A percentile compares a stretch with the other conserved stretches of the same genome.
Conservation (phyloP, 192 early-diverging fungal genomes). For the Podila clonocystis region DNA sequence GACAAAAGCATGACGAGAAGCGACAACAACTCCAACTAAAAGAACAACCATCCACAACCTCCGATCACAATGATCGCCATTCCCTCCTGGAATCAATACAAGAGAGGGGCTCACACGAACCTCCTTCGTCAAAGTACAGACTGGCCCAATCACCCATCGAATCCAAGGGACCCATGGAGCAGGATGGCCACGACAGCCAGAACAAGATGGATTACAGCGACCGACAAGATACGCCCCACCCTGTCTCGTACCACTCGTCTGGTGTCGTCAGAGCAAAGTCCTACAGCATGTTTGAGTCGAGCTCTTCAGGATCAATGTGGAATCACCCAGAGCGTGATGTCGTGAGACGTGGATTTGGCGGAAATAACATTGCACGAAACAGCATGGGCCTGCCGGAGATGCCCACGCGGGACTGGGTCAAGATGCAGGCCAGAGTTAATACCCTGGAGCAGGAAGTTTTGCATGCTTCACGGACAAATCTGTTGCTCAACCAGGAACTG, state of each 20-base stretch:
- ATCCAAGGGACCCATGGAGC: not conserved
- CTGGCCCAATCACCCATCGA: no score
- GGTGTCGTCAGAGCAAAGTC: conserved; percentile 22
- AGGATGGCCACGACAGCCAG: not conserved
- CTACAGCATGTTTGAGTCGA: conserved; percentile 22
- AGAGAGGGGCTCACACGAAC: no score
- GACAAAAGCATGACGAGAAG: not conserved
- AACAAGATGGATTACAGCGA: conserved; percentile 1
- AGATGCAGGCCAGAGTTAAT: conserved; percentile 39
- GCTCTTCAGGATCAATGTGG: not conserved
- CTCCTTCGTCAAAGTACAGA: no score
- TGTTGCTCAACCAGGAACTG: conserved; percentile 32
- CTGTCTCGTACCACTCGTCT: conserved; percentile 13
- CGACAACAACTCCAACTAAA: not conserved
- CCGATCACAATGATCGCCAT: not conserved
- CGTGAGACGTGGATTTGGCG: not conserved
- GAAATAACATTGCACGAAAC: not conserved
- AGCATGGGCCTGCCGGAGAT: conserved; percentile 7
- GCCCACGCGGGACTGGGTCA: conserved; percentile 38
- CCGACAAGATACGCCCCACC: not conserved
- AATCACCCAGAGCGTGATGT: not conserved
- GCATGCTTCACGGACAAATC: conserved; percentile 32
- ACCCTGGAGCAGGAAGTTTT: conserved; percentile 23
- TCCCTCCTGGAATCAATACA: no score
- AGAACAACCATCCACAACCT: not conserved